Percentiles rank a stretch among this genome's conserved stretches.
phyloP scores from a whole-genome alignment of 805 yeast species.

The Suhomyces faveliae region DNA sequence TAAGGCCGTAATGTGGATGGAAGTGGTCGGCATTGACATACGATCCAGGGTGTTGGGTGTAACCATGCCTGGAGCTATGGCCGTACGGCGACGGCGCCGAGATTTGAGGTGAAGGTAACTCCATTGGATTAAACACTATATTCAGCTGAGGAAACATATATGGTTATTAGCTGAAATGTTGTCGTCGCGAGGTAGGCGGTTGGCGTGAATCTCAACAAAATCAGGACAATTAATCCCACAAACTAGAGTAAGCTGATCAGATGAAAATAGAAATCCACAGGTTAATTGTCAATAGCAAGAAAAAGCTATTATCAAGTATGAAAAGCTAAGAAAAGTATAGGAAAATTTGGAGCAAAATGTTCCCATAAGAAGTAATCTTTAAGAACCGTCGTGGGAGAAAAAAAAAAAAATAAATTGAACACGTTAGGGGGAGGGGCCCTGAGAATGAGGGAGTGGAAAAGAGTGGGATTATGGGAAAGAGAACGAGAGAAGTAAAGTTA shows the following conservation, averaged over 20 bases:
- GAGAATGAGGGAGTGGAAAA: background rate
- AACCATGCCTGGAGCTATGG: background rate
- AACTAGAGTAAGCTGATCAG: background rate
- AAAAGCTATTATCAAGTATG: background rate
- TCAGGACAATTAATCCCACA: background rate
- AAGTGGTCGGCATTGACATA: background rate
- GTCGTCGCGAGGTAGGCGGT: background rate
- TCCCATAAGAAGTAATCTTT: background rate
- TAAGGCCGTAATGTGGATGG: conserved; percentile 1
- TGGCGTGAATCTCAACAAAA: background rate
- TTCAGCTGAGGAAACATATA: conserved; percentile 5
- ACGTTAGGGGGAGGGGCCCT: background rate
- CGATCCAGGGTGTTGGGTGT: background rate
- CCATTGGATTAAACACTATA: conserved; percentile 3
- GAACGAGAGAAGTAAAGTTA: background rate
- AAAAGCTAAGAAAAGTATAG: background rate
- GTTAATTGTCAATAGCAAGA: background rate
- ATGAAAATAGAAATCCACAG: background rate
- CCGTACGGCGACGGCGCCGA: background rate
- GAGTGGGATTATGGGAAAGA: background rate
- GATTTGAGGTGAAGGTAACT: background rate
- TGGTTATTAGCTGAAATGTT: background rate
- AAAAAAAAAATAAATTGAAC: background rate
- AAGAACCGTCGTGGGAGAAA: background rate
- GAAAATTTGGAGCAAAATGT: background rate